Evolutionary conservation across 345 rosid genomes (phyloP), one percentile per base, ranked within the genome.

Genomic region (Camelina hispida): DNA sequence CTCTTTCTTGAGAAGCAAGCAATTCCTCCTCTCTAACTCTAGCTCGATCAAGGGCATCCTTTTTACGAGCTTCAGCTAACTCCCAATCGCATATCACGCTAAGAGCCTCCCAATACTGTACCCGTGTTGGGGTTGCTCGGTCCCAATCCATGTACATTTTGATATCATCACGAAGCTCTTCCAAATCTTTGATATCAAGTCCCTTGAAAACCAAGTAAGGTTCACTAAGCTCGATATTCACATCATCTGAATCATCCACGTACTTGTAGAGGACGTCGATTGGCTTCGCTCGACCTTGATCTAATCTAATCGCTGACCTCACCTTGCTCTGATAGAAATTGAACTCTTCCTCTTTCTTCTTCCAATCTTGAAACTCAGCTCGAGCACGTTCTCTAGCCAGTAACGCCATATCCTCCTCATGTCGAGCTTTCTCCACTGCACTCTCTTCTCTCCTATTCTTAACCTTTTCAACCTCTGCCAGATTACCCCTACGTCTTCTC

Each of bases 351-450:
- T 94, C 98, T 74, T 91, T 94, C 82, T 88, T 94, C 87, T 94
- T 96, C 97, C 91, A 91, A 61, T 94, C 97, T 60, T 91, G 96
- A 74, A 85, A 88, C 80, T 94, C 97, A 73, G 97, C 98, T 72
- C 93, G 83, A 63, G 98, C 93, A 80, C 90, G 95, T 65, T 94
- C 98, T 79, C 98, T 90, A 16, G 97, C 96, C 75, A 94, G 77
- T 73, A 91, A 12, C 15, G 89, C 96, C 94, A 89, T 91, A 81
- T 87, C 95, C 85, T 93, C 98, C 82, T 93, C 98, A 57, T 84
- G 97, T 35, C 69, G 89, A 47, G 98, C 96, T 66, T 91, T 91
- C 83, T 87, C 96, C 67, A 80, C 78, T 11, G 96, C 97, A 63
- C 93, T 88, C 81, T 94, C 97, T 80, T 94, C 96, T 84, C 96